Base-by-base conservation (phyloP, 371 early-diverging fungal genomes). In the Capillidium rhysosporum region DNA sequence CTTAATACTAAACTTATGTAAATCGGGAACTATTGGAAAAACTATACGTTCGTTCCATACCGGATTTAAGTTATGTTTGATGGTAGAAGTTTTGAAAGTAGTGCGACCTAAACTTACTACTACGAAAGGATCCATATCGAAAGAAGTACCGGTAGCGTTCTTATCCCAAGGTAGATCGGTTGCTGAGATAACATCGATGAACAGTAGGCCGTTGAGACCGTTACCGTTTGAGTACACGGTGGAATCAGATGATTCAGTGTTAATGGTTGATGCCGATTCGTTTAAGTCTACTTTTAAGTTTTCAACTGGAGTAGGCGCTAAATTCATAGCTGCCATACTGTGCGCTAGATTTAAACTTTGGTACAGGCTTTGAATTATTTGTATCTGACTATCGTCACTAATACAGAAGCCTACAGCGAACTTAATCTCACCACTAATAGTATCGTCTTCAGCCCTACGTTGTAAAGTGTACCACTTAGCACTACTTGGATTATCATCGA, bases 111-210 rank as follows among this genome's bases (percentile, higher is more conserved):
- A 80, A 1, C 75, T 72, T n/a, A 77, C 69, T 40, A 85, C 73
- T 1, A 82, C 85, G 69, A 86, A 90, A 0, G 90, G 84, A 61
- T 90, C 87, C 76, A 82, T 85, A 57, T 86, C 82, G 60, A 80
- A 84, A 0, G 75, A 69, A 1, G 76, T 75, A 14, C 78, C 63
- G 8, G 74, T 75, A 57, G 70, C 59, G 49, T 75, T 76, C 57
- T 58, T 68, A 29, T 70, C 73, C 8, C 73, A 68, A 0, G 83
- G 83, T 1, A 82, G 61, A 48, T 78, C 71, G 1, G 65, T 65
- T 12, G 83, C 80, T 24, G 71, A 66, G 16, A 69, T 69, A 9
- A 80, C 65, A 53, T 82, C 83, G 44, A 82, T 57, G 55, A 74
- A 79, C 9, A 69, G 68, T 0, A 79, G 66, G 1, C 83, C 83